phyloP scores from a whole-genome alignment of 2,329 filamentous ascomycete genomes.

The Fusarium piperis region DNA sequence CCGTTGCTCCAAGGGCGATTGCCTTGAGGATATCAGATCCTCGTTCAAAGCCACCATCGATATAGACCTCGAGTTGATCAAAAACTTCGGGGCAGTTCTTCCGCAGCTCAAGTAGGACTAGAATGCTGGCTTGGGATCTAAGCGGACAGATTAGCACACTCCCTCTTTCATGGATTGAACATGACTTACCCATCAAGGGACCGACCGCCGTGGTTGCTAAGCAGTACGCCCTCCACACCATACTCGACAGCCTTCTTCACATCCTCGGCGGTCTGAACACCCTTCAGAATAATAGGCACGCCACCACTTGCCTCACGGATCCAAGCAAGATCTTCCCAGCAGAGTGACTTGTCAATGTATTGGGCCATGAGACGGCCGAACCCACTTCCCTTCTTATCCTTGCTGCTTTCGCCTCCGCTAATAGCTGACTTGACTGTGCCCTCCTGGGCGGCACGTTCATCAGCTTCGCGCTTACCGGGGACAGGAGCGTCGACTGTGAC shows the following conservation, averaged over 20 bases:
- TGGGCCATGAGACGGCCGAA: constrained; percentile 60
- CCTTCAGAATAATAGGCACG: constrained; percentile 63
- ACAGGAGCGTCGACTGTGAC: constrained; percentile 66
- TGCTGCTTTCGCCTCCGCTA: constrained; percentile 53
- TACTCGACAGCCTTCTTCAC: constrained; percentile 57
- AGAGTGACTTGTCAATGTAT: constrained; percentile 60
- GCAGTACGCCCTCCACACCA: constrained; percentile 61
- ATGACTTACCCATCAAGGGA: constrained; percentile 56
- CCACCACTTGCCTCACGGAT: constrained; percentile 52
- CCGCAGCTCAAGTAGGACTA: constrained; percentile 61
- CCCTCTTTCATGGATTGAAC: neutral
- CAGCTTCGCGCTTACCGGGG: constrained; percentile 64
- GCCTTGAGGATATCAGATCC: constrained; percentile 64
- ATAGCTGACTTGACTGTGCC: constrained; percentile 51
- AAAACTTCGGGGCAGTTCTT: constrained; percentile 57
- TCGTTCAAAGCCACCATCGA: constrained; percentile 62
- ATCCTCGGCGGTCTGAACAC: constrained; percentile 64
- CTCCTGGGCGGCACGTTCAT: constrained; percentile 60
- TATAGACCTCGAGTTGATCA: constrained; percentile 58
- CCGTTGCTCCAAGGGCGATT: constrained; percentile 60
- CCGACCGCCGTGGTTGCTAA: constrained; percentile 69
- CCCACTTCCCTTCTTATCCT: constrained; percentile 63
- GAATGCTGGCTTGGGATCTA: constrained; percentile 55
- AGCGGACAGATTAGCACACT: neutral
- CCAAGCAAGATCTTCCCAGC: constrained; percentile 63